Evolutionary conservation across 2,329 filamentous ascomycete species (phyloP), one percentile per base, ranked within the genome.

Genomic region (Amesomyces nigricolor): DNA sequence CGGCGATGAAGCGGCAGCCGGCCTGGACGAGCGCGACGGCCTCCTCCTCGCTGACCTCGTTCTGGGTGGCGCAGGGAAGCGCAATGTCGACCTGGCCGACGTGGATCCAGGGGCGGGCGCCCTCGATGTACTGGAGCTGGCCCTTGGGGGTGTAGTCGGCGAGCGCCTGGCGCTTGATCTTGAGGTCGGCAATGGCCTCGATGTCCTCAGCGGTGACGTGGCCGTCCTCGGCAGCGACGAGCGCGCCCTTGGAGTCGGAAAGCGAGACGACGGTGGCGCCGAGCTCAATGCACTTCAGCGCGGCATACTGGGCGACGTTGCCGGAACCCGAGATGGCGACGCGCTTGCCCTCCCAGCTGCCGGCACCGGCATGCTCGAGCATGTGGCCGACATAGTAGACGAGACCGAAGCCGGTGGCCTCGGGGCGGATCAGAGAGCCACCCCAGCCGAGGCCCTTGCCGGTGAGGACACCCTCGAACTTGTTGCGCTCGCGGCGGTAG

Each of bases 331-430:
- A 96, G 73, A 99, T 87, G 72, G 92, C 89, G 55, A 97, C 94
- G 58, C 86, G 87, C 83, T 97, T 97, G 75, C 91, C 92, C 61
- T 82, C 75, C 78, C 95, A 95, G 64, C 81, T 82, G 70, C 95
- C 91, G 71, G 87, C 86, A 72, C 89, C 90, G 65, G 89, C 89
- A 74, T 96, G 87, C 73, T 88, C 78, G 70, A 97, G 91, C 91
- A 96, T 96, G 81, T 95, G 89, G 66, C 88, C 81, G 70, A 96
- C 89, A 73, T 96, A 95, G 83, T 97, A 97, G 73, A 96, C 86
- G 59, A 96, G 84, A 74, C 94, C 94, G 76, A 89, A 97, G 58
- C 94, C 94, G 55, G 94, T 99, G 66, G 94, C 94, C 81, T 99
- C 75, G 61, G 94, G 92, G 62, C 94, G 84, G 78, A 97, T 96